Percentiles rank a stretch among this genome's conserved stretches.
These are phyloP conservation scores for Blattamonas nauphoetae DNA, from an alignment of 78 protist genomes.

Conservation along the genomic window DNA sequence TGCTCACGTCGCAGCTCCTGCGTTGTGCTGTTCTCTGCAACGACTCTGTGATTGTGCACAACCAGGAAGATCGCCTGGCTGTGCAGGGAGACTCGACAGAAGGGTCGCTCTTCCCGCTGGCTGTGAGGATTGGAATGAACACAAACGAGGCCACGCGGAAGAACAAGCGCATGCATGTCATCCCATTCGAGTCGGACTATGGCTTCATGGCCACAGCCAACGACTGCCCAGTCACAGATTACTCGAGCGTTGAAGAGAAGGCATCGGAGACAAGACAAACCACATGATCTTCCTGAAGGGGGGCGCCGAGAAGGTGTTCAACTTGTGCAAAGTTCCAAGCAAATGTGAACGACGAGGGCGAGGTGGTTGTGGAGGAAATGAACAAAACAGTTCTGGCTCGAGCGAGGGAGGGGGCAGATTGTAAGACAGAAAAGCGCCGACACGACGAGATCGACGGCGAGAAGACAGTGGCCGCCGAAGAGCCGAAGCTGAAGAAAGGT, in stretches of 20 bases:
- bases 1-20: no score
- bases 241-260: neutral
- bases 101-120: conserved; percentile 15
- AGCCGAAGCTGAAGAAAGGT: neutral
- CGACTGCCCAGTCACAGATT: neutral
- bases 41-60: neutral
- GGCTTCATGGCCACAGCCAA: conserved; percentile 22
- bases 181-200: neutral
- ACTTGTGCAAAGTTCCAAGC: neutral
- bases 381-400: neutral
- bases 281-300: neutral
- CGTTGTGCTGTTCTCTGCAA: neutral
- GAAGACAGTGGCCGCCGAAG: neutral
- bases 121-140: neutral
- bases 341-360: neutral
- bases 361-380: neutral
- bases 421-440: no score
- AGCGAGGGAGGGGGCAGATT: neutral
- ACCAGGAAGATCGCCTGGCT: neutral
- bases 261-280: neutral
- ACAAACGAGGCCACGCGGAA: neutral
- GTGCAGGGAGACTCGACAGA: conserved; percentile 14
- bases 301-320: conserved; percentile 12
- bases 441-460: no score
- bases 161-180: neutral